Conservation (phyloP, 768 basidiomycete genomes). For the Serpula lacrymans region DNA sequence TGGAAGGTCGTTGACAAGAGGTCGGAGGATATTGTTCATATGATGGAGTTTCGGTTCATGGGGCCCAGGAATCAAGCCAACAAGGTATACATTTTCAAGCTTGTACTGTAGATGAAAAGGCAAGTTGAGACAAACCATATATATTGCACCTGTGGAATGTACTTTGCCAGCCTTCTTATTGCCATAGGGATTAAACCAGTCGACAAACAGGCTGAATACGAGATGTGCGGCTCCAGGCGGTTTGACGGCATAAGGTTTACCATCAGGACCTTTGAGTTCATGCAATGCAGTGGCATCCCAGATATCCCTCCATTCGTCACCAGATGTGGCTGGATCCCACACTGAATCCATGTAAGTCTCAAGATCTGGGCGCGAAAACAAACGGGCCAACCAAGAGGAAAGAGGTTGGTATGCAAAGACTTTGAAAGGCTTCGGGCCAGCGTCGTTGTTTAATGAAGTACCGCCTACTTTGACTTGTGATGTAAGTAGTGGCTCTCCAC, state of each 20-base stretch:
- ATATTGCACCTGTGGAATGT: slow-evolving; percentile 10
- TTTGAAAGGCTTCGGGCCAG: neutral
- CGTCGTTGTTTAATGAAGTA: neutral
- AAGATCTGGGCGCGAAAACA: slow-evolving; percentile 22
- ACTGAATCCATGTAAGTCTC: slow-evolving; percentile 24
- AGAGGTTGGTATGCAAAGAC: slow-evolving; percentile 6
- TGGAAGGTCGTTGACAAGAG: slow-evolving; percentile 31
- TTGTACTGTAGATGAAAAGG: slow-evolving; percentile 12
- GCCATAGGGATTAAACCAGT: slow-evolving; percentile 23
- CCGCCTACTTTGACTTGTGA: neutral
- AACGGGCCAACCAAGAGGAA: slow-evolving; percentile 26
- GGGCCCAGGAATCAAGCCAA: slow-evolving; percentile 34
- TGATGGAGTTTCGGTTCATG: slow-evolving; percentile 26
- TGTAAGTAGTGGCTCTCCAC: slow-evolving; percentile 9
- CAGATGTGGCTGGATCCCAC: neutral
- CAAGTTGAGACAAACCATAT: slow-evolving; percentile 18
- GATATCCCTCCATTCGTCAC: slow-evolving; percentile 18
- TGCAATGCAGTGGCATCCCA: slow-evolving; percentile 23
- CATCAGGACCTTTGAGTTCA: slow-evolving; percentile 22
- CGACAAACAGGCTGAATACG: slow-evolving; percentile 21
- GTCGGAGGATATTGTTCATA: slow-evolving; percentile 31
- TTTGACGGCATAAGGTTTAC: slow-evolving; percentile 17
- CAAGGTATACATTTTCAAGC: slow-evolving; percentile 34
- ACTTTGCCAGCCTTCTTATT: slow-evolving; percentile 18
- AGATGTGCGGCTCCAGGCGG: slow-evolving; percentile 10